Base-by-base conservation (phyloP, 192 early-diverging fungal genomes). In the Coemansia sp. region DNA sequence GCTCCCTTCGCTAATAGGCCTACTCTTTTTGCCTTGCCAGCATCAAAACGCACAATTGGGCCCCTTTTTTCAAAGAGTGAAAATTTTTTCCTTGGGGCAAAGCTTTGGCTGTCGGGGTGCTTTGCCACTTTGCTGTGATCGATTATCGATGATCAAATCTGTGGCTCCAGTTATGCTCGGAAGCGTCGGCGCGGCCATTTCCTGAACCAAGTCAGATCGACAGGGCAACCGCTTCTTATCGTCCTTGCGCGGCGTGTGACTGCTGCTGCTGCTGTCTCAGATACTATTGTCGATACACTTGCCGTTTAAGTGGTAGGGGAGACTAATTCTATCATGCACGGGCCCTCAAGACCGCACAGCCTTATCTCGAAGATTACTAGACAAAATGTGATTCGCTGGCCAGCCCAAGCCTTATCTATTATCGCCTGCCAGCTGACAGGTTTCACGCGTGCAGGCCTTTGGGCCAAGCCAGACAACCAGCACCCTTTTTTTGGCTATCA, bases 111-210 rank as follows among this genome's bases (percentile, higher is more conserved):
- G 24, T 27, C 24, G 24, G 24, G 41, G 41, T 11, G 40, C 41
- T 42, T 42, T 42, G 41, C 41, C 27, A 27, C 34, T 56, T 56
- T 56, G 27, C 54, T 33, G 33, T 17, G 54, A 56, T 56, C 29
- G 37, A 60, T 60, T 60, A 60, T 13, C 19, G 56, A 16, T 36
- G 35, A 60, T 60, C 59, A 60, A 13, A n/a, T 60, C 10, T 10
- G 31, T 11, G 31, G 6, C 14, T 3, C 9, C 53, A 33, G 46
- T 48, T 48, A 11, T 27, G 24, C 24, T 19, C 48, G 17, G 24
- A 51, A n/a, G 16, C 16, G 13, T 42, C 10, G 3, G 31, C 54
- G 56, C n/a, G 17, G 54, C 33, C 27, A n/a, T 36, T 59, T 36
- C 36, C 56, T 33, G 16, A 17, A 29, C 33, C 29, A 16, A 57